A percentile compares a stretch with the other conserved stretches of the same genome.
phyloP scores from a whole-genome alignment of 768 basidiomycete species.

The Lactifluus pinguis region DNA sequence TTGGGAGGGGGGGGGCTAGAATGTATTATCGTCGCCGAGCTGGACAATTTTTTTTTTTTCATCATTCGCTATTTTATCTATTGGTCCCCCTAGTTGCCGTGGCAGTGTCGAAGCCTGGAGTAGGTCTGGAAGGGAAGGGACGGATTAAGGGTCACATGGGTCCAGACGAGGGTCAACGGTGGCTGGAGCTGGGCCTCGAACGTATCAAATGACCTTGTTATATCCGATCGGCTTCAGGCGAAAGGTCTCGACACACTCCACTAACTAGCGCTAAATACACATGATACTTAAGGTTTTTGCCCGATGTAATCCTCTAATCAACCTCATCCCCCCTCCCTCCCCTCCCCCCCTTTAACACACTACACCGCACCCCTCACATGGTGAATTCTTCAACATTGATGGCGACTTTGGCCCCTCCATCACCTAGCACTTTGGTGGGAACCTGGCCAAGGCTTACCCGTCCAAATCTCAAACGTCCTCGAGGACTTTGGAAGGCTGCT shows the following conservation, averaged over 20 bases:
- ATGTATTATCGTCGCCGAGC: not conserved
- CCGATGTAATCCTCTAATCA: constrained; percentile 3
- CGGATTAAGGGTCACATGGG: not conserved
- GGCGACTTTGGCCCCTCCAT: not conserved
- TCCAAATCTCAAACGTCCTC: constrained; percentile 11
- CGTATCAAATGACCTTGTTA: not conserved
- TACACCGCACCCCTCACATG: not conserved
- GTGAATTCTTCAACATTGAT: constrained; percentile 5
- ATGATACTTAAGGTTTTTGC: constrained; percentile 13
- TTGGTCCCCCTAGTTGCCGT: not conserved
- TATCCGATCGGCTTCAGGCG: constrained; percentile 12
- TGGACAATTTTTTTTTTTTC: not conserved
- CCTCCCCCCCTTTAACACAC: not conserved
- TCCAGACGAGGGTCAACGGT: not conserved
- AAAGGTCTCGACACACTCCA: not conserved
- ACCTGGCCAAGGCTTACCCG: constrained; percentile 9
- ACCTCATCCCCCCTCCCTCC: not conserved
- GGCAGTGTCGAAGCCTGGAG: not conserved
- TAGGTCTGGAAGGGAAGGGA: not conserved
- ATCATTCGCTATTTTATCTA: not conserved
- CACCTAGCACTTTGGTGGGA: not conserved
- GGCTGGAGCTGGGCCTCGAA: constrained; percentile 1
- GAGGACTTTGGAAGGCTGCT: constrained; percentile 15
- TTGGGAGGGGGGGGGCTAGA: too few relatives aligned
- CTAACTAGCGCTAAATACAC: not conserved